Conservation (phyloP, 140 eudicot species). For the Stevia rebaudiana region DNA sequence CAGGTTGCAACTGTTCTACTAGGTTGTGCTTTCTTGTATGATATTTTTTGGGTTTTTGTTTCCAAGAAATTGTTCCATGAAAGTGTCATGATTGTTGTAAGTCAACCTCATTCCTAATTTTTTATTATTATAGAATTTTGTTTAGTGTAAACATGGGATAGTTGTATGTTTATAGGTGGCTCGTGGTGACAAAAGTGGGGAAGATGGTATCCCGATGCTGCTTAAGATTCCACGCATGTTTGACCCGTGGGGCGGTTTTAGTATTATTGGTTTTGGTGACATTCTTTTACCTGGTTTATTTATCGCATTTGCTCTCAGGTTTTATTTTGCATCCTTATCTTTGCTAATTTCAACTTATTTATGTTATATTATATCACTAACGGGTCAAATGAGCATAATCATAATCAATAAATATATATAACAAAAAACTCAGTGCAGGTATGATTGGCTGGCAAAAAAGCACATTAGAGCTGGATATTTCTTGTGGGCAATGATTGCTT, state of each 20-base stretch:
- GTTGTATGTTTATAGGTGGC: slow-evolving; percentile 53
- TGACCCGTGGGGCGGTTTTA: slow-evolving; percentile 90
- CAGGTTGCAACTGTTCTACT: slow-evolving; percentile 83
- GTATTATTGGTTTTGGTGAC: slow-evolving; percentile 90
- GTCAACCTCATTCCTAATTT: slow-evolving; percentile 25
- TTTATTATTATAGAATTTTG: not conserved
- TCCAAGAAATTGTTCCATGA: slow-evolving; percentile 74
- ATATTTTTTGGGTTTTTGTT: slow-evolving; percentile 83
- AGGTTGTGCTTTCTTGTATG: slow-evolving; percentile 78
- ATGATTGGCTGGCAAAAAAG: slow-evolving; percentile 82
- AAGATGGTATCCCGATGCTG: slow-evolving; percentile 87
- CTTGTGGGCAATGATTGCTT: slow-evolving; percentile 83
- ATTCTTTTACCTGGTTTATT: slow-evolving; percentile 77
- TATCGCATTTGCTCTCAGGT: slow-evolving; percentile 79
- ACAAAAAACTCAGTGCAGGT: slow-evolving; percentile 28
- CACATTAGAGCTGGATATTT: slow-evolving; percentile 69
- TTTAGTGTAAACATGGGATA: slow-evolving; percentile 1
- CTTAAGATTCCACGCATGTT: slow-evolving; percentile 76
- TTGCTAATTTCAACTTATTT: not conserved
- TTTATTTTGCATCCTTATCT: slow-evolving; percentile 11
- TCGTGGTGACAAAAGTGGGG: slow-evolving; percentile 85
- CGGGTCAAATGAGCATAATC: not conserved
- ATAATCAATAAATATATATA: not conserved
- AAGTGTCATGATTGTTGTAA: slow-evolving; percentile 94
- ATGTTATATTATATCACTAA: not conserved